phyloP scores from a whole-genome alignment of 805 yeast species.

The Yamadazyma endophytica region DNA sequence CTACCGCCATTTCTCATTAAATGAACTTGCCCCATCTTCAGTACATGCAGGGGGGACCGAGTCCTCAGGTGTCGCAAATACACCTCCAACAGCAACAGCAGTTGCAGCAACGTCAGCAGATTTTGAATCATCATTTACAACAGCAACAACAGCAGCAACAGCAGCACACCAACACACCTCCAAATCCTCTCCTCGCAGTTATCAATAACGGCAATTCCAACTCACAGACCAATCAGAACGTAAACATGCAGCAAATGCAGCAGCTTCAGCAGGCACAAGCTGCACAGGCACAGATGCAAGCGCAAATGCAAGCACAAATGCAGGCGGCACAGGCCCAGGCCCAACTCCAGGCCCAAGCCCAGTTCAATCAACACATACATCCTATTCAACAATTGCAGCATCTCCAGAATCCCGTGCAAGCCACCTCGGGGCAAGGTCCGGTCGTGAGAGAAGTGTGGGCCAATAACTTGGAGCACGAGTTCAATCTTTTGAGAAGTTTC shows the following conservation, averaged over 20 bases:
- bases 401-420: no score
- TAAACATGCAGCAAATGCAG: slow-evolving; percentile 28
- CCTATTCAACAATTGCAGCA: slow-evolving; percentile 12
- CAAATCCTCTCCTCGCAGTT: slow-evolving; percentile 35
- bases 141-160: slow-evolving; percentile 20
- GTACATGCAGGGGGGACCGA: slow-evolving; percentile 31
- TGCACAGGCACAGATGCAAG: slow-evolving; percentile 19
- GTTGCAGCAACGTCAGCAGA: slow-evolving; percentile 24
- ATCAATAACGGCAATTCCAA: slow-evolving; percentile 24
- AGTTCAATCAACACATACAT: slow-evolving; percentile 12
- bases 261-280: slow-evolving; percentile 17
- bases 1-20: slow-evolving; percentile 1
- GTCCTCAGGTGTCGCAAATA: slow-evolving; percentile 32
- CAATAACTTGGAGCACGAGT: slow-evolving; percentile 63
- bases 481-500: slow-evolving; percentile 55
- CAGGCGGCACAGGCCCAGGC: slow-evolving; percentile 15
- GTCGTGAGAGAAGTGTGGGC: slow-evolving; percentile 72
- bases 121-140: slow-evolving; percentile 20
- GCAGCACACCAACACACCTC: slow-evolving; percentile 16
- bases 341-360: slow-evolving; percentile 17
- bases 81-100: slow-evolving; percentile 22
- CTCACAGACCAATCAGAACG: slow-evolving; percentile 19
- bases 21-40: slow-evolving; percentile 44
- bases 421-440: slow-evolving; percentile 36
- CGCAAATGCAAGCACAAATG: slow-evolving; percentile 15